Percentiles rank a stretch among this genome's conserved stretches.
phyloP scores from a whole-genome alignment of 257 asterid species.

The Knoxia roxburghii region DNA sequence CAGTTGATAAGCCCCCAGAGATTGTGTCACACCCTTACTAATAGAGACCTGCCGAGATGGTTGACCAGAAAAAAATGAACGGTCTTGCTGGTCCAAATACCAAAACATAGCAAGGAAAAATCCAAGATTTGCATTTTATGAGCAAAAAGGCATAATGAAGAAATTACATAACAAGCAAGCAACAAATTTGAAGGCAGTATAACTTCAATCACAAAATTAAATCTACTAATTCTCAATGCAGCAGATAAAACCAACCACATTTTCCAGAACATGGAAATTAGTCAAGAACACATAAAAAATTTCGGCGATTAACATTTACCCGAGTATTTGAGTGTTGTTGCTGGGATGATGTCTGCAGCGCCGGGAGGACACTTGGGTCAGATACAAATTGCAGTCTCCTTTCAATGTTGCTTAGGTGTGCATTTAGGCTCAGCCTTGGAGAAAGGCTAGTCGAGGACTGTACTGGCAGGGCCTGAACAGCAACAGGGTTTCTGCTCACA shows the following conservation, averaged over 20 bases:
- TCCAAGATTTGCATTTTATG: background rate
- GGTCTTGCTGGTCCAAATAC: slow-evolving; percentile 31
- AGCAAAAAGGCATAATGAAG: background rate
- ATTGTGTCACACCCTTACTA: slow-evolving; percentile 31
- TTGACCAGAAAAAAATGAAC: slow-evolving; percentile 18
- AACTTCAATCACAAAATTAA: background rate
- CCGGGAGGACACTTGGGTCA: slow-evolving; percentile 26
- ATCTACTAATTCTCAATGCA: background rate
- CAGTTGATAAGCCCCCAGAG: slow-evolving; percentile 27
- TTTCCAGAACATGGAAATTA: background rate
- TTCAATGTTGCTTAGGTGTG: slow-evolving; percentile 15
- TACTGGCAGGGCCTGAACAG: slow-evolving; percentile 67
- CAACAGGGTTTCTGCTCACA: slow-evolving; percentile 43
- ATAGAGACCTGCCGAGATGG: slow-evolving; percentile 30
- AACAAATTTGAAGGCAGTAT: background rate
- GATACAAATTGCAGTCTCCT: slow-evolving; percentile 19
- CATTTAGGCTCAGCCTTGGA: slow-evolving; percentile 24
- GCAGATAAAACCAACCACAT: background rate
- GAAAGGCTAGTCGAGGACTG: slow-evolving; percentile 32
- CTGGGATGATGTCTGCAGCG: slow-evolving; percentile 25
- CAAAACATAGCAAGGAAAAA: slow-evolving; percentile 10
- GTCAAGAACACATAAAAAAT: background rate
- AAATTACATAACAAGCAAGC: background rate
- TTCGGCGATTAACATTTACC: slow-evolving; percentile 23
- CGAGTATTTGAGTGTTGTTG: slow-evolving; percentile 29